Base-by-base conservation (phyloP, 352 stramenopile genomes). In the Phytophthora europaea region DNA sequence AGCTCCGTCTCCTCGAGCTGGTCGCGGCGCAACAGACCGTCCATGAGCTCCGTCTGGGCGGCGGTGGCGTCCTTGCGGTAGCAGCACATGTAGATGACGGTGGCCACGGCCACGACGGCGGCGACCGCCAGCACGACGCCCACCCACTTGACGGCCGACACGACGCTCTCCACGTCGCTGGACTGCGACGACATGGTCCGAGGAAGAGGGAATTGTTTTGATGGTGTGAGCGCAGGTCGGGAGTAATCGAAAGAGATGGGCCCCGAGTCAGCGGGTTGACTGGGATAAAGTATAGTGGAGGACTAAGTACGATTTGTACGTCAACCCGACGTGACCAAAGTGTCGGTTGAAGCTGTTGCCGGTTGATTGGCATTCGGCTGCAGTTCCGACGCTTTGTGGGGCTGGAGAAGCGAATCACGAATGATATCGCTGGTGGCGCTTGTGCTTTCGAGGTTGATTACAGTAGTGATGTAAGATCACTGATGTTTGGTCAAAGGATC, bases 1-100 rank as follows among this genome's bases (percentile, higher is more conserved):
- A 88, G 73, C 57, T 81, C 65, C 65, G 80, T 89, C 65, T 78
- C 70, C 47, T 89, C 83, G 20, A 93, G 71, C 43, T 93, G 76
- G 66, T 93, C 85, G 48, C 85, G 80, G 8, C 85, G 83, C 59
- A 91, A 61, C 54, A 93, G 69, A 1, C 83, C 84, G 57, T 93
- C 85, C 64, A 84, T 71, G 48, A 93, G 79, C 51, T 75, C 67
- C 22, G 59, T 61, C 18, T 65, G 60, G 18, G 52, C 31, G 28
- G 50, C 26, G 33, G 22, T 67, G 22, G 64, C 55, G 51, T 75
- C 59, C 26, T 61, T 61, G 31, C 57, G 57, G 31, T 69, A 76
- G 64, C 81, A 85, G 77, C 82, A 93, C 70, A 85, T 82, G 76
- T 89, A 93, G 26, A 88, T 22, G 57, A 89, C 36, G 36, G 51